A percentile compares a stretch with the other conserved stretches of the same genome.
phyloP scores from a whole-genome alignment of 495 filamentous ascomycete species.

The Penicillium simplicissimum region DNA sequence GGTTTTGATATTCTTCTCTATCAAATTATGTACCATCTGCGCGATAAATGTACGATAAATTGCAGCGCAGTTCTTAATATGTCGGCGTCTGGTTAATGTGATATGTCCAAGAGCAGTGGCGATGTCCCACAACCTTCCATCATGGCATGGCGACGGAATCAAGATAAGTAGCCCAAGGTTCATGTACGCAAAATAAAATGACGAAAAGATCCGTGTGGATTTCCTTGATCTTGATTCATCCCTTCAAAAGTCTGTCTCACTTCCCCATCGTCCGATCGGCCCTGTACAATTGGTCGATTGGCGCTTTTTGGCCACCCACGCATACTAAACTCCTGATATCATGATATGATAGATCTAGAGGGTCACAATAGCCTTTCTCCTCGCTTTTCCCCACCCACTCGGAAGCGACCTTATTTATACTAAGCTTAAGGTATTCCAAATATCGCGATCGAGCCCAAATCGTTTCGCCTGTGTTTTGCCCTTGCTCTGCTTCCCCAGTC shows the following conservation, averaged over 20 bases:
- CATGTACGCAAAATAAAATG: not conserved
- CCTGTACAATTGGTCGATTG: not conserved
- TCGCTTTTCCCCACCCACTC: not conserved
- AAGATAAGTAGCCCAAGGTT: not conserved
- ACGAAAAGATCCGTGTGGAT: not conserved
- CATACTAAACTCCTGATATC: constrained; percentile 11
- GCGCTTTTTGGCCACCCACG: not conserved
- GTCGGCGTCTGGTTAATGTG: not conserved
- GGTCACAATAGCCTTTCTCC: not conserved
- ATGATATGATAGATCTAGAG: constrained; percentile 24
- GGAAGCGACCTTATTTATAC: constrained; percentile 1
- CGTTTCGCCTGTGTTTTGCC: constrained; percentile 11
- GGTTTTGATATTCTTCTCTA: not conserved
- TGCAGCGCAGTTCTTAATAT: not conserved
- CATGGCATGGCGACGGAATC: not conserved
- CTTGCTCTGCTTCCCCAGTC: not conserved
- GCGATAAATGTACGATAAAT: not conserved
- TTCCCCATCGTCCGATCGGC: constrained; percentile 2
- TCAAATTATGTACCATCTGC: not conserved
- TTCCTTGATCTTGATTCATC: constrained; percentile 11
- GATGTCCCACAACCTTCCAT: not conserved
- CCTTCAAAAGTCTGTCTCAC: not conserved
- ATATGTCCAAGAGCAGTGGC: not conserved
- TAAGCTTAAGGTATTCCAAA: constrained; percentile 11
- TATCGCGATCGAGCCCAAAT: constrained; percentile 24